Evolutionary conservation across 805 yeast species (phyloP), one percentile per base, ranked within the genome.

Genomic region (Starmerella sp.): DNA sequence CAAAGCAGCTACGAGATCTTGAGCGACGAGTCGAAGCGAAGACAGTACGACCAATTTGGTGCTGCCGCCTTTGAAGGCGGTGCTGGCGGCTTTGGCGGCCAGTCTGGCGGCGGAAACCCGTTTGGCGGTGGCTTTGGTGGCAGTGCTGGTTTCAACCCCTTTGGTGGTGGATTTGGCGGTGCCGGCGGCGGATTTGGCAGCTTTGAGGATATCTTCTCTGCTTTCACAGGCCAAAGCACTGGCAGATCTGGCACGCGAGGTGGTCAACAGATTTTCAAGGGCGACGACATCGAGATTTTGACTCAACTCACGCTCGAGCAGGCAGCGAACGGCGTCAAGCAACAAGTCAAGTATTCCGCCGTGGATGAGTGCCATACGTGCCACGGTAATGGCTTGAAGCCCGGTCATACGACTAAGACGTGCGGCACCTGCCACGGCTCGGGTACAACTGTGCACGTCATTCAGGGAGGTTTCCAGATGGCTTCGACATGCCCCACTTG

Each of bases 391-490:
- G 99, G 99, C 2, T 70, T 93, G 71, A 87, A 91, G 68, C 65
- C 73, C 13, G 91, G 90, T 31, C 80, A 79, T 57, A 77, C 79
- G 69, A 84, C 86, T 65, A 72, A 81, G 10, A 86, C 95, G 0
- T 93, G 98, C 75, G 72, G 79, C 0, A 72, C 86, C 3, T 93
- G 99, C 74, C 87, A 88, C 54, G 99, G 99, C 55, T 80, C 95
- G 0, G 99, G 99, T 5, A 84, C 90, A 37, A 81, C 84, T 15
- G 84, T 89, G 22, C 97, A 91, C 64, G 75, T 82, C 48, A 77
- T 86, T 66, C 83, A 83, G 62, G 96, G 95, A 4, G 97, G 97
- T 0, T 93, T 91, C 78, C 96, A 90, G 65, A 89, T 93, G 96
- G 83, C 95, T 3, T 82, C 96, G 0, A 88, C 96, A 11, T 93